Evolutionary conservation across 441 rosid genomes (phyloP), one percentile per base, ranked within the genome.

Genomic region (Metrosideros polymorpha): DNA sequence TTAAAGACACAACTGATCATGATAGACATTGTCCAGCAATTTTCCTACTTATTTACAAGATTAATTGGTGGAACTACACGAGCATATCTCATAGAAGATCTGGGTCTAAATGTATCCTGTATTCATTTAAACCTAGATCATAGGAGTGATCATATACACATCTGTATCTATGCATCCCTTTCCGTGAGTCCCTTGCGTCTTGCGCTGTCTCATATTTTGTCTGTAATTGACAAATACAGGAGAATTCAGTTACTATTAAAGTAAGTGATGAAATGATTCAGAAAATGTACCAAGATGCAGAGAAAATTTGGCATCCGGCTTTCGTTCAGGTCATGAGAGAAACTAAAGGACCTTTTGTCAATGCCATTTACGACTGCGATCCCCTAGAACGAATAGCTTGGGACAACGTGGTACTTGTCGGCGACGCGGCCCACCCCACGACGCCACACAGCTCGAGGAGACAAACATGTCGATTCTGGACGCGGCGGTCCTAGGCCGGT

Each of bases 401-500:
- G 86, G 86, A 85, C 83, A 85, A 85, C 7, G 83, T 85, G 27
- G 86, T 75, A 55, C 59, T 85, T n/a, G 35, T 75, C 0, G 86
- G 86, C 14, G 83, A 85, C 6, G 86, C 86, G 2, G 86, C 86
- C 9, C 86, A 85, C 50, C 86, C 86, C 15, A 52, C 61, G 8
- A 85, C 66, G 12, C 86, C 86, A n/a, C 86, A 85, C 59, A 45
- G 86, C 59, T 12, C 86, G 12, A 51, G 86, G 83, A 85, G 86
- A 75, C 86, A 51, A 85, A 75, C 86, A 75, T 85, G 86, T 85
- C 83, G 27, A 18, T 85, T 29, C 86, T 85, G 45, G 86, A 85
- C 12, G 83, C 86, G 1, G 86, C 50, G 9, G 83, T 66, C 43
- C 82, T 85, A 25, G 86, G 86, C 15, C 32, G 25, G 61, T 85